Conservation (phyloP, 1,139 yeast genomes). For the Saccharomycopsis crataegensis region DNA sequence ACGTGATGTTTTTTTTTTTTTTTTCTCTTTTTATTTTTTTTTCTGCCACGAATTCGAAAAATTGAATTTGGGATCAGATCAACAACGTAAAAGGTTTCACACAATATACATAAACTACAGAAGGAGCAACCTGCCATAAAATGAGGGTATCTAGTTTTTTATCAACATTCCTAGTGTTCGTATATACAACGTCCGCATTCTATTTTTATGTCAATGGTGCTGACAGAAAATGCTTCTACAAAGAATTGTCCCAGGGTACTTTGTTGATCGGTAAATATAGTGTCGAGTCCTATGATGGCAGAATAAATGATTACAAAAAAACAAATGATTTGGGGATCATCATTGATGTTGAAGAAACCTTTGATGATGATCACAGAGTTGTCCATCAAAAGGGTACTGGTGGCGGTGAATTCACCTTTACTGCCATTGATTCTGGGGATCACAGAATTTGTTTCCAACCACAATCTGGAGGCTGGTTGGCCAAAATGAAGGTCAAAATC, state of each 20-base stretch:
- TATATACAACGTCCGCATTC: constrained; percentile 19
- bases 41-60: not conserved
- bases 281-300: constrained; percentile 49
- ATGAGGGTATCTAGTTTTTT: constrained; percentile 7
- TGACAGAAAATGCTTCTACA: constrained; percentile 45
- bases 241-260: constrained; percentile 43
- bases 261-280: constrained; percentile 45
- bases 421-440: constrained; percentile 54
- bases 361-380: constrained; percentile 50
- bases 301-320: constrained; percentile 33
- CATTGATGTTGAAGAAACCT: constrained; percentile 51
- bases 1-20: not conserved
- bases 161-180: not conserved
- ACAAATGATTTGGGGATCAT: constrained; percentile 40
- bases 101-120: not conserved
- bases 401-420: constrained; percentile 52
- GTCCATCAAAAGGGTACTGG: constrained; percentile 46
- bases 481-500: constrained; percentile 32
- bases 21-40: not conserved
- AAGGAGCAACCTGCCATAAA: not conserved
- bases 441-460: constrained; percentile 57
- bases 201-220: constrained; percentile 39
- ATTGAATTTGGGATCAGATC: not conserved
- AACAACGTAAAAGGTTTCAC: too few relatives aligned
- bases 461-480: constrained; percentile 35